Conservation (phyloP, 106 monocot genomes). For the Dendrobium catenatum region DNA sequence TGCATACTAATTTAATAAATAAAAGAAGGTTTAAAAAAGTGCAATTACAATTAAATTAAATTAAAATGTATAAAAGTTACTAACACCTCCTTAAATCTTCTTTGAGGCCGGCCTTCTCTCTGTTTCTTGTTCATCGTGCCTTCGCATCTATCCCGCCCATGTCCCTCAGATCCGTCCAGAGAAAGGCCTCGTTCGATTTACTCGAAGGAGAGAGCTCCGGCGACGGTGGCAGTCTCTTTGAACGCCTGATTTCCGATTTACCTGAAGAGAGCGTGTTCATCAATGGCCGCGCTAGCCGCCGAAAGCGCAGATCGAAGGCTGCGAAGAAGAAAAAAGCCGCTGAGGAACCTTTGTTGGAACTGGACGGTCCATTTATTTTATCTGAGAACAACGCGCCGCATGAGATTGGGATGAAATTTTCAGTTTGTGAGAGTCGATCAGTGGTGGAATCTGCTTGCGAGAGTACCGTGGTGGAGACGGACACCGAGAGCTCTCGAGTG, state of each 20-base stretch:
- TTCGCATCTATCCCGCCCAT: not conserved
- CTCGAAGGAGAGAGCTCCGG: slow-evolving; percentile 40
- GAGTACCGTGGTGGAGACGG: slow-evolving; percentile 22
- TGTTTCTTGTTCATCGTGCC: not conserved
- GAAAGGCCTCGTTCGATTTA: slow-evolving; percentile 54
- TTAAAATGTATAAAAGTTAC: no score
- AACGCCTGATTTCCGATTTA: not conserved
- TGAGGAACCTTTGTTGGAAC: slow-evolving; percentile 1
- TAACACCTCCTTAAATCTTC: not conserved
- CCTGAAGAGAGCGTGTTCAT: not conserved
- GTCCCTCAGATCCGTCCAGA: slow-evolving; percentile 15
- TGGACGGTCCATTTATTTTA: not conserved
- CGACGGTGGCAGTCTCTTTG: slow-evolving; percentile 21
- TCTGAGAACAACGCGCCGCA: slow-evolving; percentile 1
- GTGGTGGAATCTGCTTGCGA: slow-evolving; percentile 27
- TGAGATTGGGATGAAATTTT: slow-evolving; percentile 15
- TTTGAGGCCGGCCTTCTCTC: not conserved
- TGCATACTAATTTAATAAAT: no score
- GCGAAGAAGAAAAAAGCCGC: slow-evolving; percentile 27
- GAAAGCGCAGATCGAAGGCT: slow-evolving; percentile 28
- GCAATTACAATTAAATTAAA: no score
- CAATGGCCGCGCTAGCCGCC: slow-evolving; percentile 16
- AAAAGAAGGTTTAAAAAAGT: no score
- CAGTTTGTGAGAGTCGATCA: slow-evolving; percentile 14
- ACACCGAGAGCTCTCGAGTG: slow-evolving; percentile 7